These are phyloP conservation scores for Teratosphaeria destructans DNA, from an alignment of 2,329 filamentous ascomycete species.

Conservation along the genomic window DNA sequence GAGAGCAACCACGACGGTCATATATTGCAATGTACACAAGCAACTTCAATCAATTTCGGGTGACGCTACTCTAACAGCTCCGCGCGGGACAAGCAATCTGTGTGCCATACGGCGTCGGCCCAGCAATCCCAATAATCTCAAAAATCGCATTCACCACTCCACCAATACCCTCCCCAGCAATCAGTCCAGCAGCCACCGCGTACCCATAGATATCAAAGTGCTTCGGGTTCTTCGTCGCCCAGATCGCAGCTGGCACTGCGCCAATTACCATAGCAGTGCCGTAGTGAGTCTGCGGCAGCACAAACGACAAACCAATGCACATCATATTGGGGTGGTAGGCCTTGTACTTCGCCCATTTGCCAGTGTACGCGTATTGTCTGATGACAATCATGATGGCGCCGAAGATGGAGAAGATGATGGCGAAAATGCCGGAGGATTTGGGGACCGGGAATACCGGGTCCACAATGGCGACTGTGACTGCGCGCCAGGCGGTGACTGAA, in stretches of 20 bases:
- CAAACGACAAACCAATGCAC: conserved; percentile 49
- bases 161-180: conserved; percentile 54
- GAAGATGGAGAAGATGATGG: conserved; percentile 45
- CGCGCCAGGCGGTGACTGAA: conserved; percentile 55
- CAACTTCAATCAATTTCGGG: too few species aligned
- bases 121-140: conserved; percentile 35
- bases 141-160: conserved; percentile 51
- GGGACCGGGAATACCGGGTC: conserved; percentile 48
- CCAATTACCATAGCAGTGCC: conserved; percentile 50
- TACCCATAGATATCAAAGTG: conserved; percentile 49
- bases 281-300: conserved; percentile 47
- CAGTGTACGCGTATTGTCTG: conserved; percentile 46
- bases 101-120: conserved; percentile 31
- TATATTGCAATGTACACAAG: too few species aligned
- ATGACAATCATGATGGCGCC: conserved; percentile 43
- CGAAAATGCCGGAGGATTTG: conserved; percentile 45
- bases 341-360: conserved; percentile 44
- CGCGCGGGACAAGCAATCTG: conserved; percentile 32
- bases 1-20: too few species aligned
- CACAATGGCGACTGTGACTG: conserved; percentile 53
- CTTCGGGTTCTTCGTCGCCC: conserved; percentile 44
- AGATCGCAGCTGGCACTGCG: conserved; percentile 41
- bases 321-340: conserved; percentile 53
- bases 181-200: conserved; percentile 49
- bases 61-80: conserved; percentile 15